Percentiles rank a stretch among this genome's conserved stretches.
Conservation (phyloP, 768 basidiomycete species). For the Mycena haematopus region DNA sequence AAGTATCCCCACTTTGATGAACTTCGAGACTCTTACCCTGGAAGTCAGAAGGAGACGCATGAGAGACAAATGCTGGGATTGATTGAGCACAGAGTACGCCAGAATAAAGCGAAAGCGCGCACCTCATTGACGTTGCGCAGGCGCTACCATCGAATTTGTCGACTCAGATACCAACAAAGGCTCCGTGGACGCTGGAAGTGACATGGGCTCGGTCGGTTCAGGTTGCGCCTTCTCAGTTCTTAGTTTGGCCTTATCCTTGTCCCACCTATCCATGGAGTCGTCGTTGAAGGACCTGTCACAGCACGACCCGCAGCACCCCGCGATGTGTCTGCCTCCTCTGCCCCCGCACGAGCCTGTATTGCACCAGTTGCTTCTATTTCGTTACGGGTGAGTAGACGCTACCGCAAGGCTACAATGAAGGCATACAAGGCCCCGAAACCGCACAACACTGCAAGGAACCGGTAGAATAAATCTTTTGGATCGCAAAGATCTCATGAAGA, state of each 20-base stretch:
- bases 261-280: slow-evolving; percentile 49
- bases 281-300: slow-evolving; percentile 51
- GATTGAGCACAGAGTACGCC: too few species aligned
- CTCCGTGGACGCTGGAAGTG: slow-evolving; percentile 9
- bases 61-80: too few species aligned
- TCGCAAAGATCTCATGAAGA: not conserved
- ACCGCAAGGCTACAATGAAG: too few species aligned
- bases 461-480: slow-evolving; percentile 24
- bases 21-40: too few species aligned
- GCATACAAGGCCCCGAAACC: slow-evolving; percentile 17
- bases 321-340: slow-evolving; percentile 39
- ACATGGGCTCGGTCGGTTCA: slow-evolving; percentile 35
- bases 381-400: not conserved
- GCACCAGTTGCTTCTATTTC: slow-evolving; percentile 34
- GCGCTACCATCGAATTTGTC: not conserved
- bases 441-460: slow-evolving; percentile 11
- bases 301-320: slow-evolving; percentile 56
- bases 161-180: not conserved
- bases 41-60: too few species aligned
- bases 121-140: not conserved
- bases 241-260: slow-evolving; percentile 41
- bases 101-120: not conserved
- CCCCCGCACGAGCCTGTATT: slow-evolving; percentile 38
- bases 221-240: slow-evolving; percentile 32
- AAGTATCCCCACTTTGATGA: too few species aligned